Base-by-base conservation (phyloP, 2,329 filamentous ascomycete species). In the Colletotrichum nymphaeae region DNA sequence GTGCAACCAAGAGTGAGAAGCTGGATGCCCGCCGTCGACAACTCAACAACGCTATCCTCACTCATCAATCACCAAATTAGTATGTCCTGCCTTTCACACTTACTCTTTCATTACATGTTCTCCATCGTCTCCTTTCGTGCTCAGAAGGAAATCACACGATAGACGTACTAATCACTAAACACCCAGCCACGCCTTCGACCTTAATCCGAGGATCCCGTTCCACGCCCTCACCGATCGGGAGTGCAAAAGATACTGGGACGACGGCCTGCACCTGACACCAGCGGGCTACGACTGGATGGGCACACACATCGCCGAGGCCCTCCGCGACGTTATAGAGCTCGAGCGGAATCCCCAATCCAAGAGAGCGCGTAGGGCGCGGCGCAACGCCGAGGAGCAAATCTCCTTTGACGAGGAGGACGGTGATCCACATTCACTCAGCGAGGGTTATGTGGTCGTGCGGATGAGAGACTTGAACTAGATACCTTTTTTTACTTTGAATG, bases 271-370 rank as follows among this genome's bases (percentile, higher is more conserved):
- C 81, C 83, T 92, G 11, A 88, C 87, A 0, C 80, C 83, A 0
- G 84, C 83, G 7, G 91, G 91, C 8, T 93, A 93, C 82, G 86
- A 92, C 77, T 82, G 89, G 76, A 89, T 93, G 84, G 91, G 91
- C 2, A 83, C 86, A 52, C 84, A 87, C 69, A 84, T 93, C 63
- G 91, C 87, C 59, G 84, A 87, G 28, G 84, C 82, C 35, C 79
- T 93, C 11, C 82, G 89, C 58, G 83, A 85, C 35, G 81, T 91
- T 52, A 26, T 68, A 22, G 57, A 72, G 37, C 72, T 75, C 24
- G 71, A 70, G 56, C 59, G 62, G 46, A 58, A 73, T 26, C 71
- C 71, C 16, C 30, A 52, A 9, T 73, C 73, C 24, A 71, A 76
- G 22, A 80, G 77, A 71, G 72, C 77, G 28, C 76, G 76, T 58